A percentile compares a stretch with the other conserved stretches of the same genome.
Conservation (phyloP, 176 grass and related monocot genomes). For the Themeda triandra region DNA sequence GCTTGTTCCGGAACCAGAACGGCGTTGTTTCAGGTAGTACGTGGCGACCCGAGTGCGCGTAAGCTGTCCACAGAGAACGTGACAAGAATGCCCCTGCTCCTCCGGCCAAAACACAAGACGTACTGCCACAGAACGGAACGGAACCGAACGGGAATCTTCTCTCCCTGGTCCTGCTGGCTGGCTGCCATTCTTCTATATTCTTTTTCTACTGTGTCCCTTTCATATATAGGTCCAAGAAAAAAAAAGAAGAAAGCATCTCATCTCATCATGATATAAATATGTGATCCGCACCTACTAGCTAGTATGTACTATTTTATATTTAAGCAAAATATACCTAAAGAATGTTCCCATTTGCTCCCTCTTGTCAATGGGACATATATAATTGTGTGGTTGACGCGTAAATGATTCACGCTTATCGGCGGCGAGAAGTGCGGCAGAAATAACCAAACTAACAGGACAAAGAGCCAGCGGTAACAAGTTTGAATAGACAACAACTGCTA, state of each 20-base stretch:
- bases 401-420: no score
- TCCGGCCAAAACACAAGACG: background rate
- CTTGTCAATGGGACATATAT: no score
- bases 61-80: background rate
- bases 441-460: no score
- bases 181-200: background rate
- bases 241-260: conserved; percentile 7
- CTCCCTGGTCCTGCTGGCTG: no score
- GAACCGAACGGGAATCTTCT: background rate
- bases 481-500: no score
- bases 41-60: conserved; percentile 38
- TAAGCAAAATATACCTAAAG: background rate
- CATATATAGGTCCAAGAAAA: background rate
- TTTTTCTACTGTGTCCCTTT: background rate
- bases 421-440: no score
- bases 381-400: no score
- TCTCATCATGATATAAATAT: no score
- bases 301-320: no score
- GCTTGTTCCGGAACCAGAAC: background rate
- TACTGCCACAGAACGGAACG: background rate
- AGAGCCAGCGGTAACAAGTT: no score
- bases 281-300: no score
- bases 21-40: background rate
- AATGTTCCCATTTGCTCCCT: conserved; percentile 14
- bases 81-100: background rate